These are phyloP conservation scores for Neurospora sp. DNA, from an alignment of 495 filamentous ascomycete species.

Conservation along the genomic window DNA sequence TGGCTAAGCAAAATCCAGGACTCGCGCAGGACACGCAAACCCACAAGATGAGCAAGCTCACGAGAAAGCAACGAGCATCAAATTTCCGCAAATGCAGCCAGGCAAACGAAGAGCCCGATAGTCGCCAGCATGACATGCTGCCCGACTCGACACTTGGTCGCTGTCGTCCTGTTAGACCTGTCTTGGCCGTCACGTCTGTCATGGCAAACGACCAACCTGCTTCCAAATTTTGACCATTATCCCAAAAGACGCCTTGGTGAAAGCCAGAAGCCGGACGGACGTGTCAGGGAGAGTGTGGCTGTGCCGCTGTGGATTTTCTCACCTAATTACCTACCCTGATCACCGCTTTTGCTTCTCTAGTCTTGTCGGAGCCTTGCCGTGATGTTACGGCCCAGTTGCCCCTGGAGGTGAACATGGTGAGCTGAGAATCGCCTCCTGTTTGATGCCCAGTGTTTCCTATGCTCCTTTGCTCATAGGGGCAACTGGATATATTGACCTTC, in stretches of 20 bases:
- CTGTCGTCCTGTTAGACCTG: background rate
- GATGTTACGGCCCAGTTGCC: background rate
- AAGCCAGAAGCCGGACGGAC: background rate
- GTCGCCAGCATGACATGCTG: background rate
- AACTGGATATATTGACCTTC: background rate
- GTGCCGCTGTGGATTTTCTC: background rate
- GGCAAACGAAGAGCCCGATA: background rate
- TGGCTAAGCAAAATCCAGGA: background rate
- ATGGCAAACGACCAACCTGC: background rate
- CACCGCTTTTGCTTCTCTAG: background rate
- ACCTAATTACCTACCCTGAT: background rate
- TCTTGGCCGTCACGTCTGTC: background rate
- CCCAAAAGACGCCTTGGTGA: slow-evolving; percentile 12
- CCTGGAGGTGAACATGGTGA: background rate
- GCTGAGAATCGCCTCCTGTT: background rate
- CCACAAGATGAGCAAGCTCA: background rate
- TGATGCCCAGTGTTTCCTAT: background rate
- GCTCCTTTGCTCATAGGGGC: background rate
- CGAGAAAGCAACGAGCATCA: background rate
- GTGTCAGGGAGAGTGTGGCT: background rate
- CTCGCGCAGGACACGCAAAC: background rate
- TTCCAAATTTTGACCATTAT: background rate
- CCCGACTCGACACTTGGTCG: background rate
- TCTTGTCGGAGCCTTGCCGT: background rate
- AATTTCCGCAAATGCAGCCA: background rate